These are phyloP conservation scores for Fraxinus excelsior DNA, from an alignment of 257 asterid species.

Conservation along the genomic window DNA sequence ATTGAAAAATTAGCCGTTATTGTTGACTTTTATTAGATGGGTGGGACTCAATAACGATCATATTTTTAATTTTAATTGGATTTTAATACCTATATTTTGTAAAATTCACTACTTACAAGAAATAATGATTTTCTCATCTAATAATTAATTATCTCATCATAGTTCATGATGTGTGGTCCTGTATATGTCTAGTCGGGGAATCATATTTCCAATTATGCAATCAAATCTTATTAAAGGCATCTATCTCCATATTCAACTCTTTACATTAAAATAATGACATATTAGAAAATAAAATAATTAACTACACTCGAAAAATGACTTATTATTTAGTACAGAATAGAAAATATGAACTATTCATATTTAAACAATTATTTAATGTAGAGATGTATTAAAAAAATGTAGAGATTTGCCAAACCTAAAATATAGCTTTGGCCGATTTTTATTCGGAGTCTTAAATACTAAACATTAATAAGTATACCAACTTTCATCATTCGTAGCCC, in stretches of 20 bases:
- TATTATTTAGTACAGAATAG: no score
- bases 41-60: no score
- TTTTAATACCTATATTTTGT: no score
- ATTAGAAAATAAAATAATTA: no score
- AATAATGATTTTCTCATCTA: slow-evolving; percentile 15
- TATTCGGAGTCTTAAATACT: background rate
- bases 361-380: no score
- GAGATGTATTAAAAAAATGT: no score
- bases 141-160: slow-evolving; percentile 35
- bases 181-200: slow-evolving; percentile 7
- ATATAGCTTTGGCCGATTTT: background rate
- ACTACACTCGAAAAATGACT: no score
- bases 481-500: background rate
- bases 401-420: slow-evolving; percentile 27
- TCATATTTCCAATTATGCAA: background rate
- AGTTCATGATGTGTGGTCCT: slow-evolving; percentile 30
- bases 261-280: no score
- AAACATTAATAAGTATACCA: background rate
- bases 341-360: no score
- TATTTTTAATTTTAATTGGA: no score
- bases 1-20: no score
- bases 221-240: background rate
- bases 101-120: background rate
- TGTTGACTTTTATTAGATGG: no score
- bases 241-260: background rate